These are phyloP conservation scores for Xylariaceae sp. DNA, from an alignment of 2,329 filamentous ascomycete genomes.

Conservation along the genomic window DNA sequence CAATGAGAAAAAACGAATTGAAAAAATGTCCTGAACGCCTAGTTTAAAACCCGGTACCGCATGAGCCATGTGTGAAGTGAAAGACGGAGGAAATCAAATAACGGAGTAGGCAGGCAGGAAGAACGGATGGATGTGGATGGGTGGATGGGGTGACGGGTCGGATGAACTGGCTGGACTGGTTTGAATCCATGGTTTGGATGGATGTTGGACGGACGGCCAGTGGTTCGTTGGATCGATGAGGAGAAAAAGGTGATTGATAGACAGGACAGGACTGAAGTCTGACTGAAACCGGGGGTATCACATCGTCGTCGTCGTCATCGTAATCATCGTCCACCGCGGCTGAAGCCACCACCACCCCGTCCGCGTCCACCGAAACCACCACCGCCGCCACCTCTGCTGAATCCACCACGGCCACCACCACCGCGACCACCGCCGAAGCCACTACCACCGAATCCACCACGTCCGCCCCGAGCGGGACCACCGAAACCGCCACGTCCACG, in stretches of 20 bases:
- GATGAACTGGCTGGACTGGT: background rate
- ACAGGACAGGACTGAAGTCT: background rate
- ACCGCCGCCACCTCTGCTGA: conserved; percentile 3
- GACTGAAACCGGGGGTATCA: conserved; percentile 13
- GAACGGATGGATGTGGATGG: background rate
- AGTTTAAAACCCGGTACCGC: conserved; percentile 19
- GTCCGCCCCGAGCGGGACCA: conserved; percentile 30
- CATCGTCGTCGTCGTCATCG: conserved; percentile 1
- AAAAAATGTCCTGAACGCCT: conserved; percentile 23
- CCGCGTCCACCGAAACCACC: conserved; percentile 28
- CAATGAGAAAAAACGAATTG: background rate
- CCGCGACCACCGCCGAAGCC: conserved; percentile 28
- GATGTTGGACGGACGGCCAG: too few relatives aligned
- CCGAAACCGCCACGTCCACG: conserved; percentile 41
- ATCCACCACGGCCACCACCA: conserved; percentile 23
- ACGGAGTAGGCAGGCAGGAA: conserved; percentile 2
- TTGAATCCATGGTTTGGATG: too few relatives aligned
- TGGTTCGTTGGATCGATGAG: background rate
- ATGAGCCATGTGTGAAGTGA: conserved; percentile 18
- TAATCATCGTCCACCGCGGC: conserved; percentile 16
- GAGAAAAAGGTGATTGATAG: background rate
- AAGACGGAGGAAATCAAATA: conserved; percentile 6
- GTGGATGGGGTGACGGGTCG: background rate
- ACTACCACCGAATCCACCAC: conserved; percentile 21
- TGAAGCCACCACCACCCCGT: conserved; percentile 3